Evolutionary conservation across 73 alveolate species (phyloP).

Genomic region (Stentor coeruleus): DNA sequence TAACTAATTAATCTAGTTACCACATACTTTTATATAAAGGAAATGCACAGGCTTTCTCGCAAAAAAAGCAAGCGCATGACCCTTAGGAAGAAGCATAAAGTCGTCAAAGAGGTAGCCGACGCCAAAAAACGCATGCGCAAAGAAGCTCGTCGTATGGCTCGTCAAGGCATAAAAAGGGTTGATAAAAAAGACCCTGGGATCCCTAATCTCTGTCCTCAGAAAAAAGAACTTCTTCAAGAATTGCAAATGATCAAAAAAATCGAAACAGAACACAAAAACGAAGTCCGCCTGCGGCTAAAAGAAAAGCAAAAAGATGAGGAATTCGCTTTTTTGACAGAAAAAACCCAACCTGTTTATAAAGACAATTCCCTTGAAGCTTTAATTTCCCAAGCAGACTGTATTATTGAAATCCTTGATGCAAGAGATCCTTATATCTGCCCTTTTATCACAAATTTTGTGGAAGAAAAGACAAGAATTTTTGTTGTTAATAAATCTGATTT

Average conservation of each 20-base stretch:
- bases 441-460: neutral
- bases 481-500: neutral
- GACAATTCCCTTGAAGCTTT: neutral
- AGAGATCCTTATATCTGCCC: neutral
- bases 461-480: neutral
- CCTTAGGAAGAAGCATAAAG: neutral
- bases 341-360: neutral
- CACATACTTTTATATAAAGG: no score
- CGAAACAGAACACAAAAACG: neutral
- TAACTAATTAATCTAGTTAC: no score
- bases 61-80: constrained; percentile 20
- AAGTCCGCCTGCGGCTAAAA: neutral
- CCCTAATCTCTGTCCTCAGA: neutral
- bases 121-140: neutral
- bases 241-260: neutral
- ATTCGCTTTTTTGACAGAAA: neutral
- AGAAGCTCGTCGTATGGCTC: constrained; percentile 16
- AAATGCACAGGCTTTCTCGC: constrained; percentile 2
- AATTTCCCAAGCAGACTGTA: neutral
- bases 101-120: neutral
- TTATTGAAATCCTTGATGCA: neutral
- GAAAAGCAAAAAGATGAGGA: neutral
- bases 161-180: neutral
- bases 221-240: constrained; percentile 5
- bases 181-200: neutral